A percentile compares a stretch with the other conserved stretches of the same genome.
These are phyloP conservation scores for Leucocoprinus leucothites DNA, from an alignment of 768 basidiomycete species.

Conservation along the genomic window DNA sequence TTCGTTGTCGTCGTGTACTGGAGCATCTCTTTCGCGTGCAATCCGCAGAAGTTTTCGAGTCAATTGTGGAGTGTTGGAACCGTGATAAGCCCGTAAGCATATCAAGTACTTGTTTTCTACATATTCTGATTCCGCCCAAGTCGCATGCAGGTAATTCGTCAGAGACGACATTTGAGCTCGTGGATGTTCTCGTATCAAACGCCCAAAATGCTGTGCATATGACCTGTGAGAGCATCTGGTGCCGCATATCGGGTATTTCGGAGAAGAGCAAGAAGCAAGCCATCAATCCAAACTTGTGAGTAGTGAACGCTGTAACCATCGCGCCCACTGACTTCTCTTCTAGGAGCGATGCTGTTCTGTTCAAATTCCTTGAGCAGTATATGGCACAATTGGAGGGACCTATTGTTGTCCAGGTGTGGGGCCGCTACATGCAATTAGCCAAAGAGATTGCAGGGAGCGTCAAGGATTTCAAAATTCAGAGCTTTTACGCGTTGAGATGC, in stretches of 20 bases:
- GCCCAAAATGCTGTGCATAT: constrained; percentile 87
- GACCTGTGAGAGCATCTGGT: constrained; percentile 78
- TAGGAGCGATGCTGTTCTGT: constrained; percentile 71
- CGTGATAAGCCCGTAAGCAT: constrained; percentile 47
- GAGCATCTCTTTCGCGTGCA: constrained; percentile 85
- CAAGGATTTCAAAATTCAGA: constrained; percentile 67
- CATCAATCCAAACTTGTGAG: constrained; percentile 67
- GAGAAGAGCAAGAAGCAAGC: constrained; percentile 62
- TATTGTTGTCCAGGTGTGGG: constrained; percentile 91
- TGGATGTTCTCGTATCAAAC: constrained; percentile 80
- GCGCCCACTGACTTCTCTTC: constrained; percentile 8
- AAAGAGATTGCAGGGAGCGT: constrained; percentile 71
- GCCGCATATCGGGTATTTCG: constrained; percentile 49
- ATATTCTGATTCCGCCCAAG: constrained; percentile 7
- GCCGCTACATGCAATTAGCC: constrained; percentile 68
- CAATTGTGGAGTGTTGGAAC: constrained; percentile 81
- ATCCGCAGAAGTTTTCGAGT: constrained; percentile 80
- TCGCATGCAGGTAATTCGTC: constrained; percentile 37
- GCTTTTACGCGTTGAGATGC: constrained; percentile 77
- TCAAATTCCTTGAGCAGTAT: constrained; percentile 88
- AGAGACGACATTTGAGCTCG: constrained; percentile 70
- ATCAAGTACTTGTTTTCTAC: neutral
- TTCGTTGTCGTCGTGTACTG: constrained; percentile 73
- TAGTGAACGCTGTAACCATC: constrained; percentile 11
- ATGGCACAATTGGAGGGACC: constrained; percentile 83